phyloP scores from a whole-genome alignment of 2,329 filamentous ascomycete genomes.

The Diaporthe sp. region DNA sequence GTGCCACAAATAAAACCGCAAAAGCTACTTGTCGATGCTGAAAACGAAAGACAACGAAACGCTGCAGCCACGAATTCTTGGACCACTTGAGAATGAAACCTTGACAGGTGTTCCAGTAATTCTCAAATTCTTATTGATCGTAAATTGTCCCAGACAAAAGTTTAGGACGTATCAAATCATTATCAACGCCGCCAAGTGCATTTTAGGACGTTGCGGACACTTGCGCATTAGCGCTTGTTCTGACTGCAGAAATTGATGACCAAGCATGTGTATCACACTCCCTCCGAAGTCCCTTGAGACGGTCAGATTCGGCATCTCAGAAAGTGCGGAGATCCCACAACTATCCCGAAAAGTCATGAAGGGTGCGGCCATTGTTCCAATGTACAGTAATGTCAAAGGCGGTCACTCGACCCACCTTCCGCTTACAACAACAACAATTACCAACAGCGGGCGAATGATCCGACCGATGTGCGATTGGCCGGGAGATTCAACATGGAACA shows the following conservation, averaged over 20 bases:
- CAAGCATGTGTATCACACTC: not conserved
- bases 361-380: not conserved
- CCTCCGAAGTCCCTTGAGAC: not conserved
- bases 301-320: slow-evolving; percentile 13
- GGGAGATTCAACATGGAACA: not conserved
- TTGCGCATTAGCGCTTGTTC: too few species aligned
- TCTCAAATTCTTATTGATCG: not conserved
- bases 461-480: not conserved
- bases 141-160: not conserved
- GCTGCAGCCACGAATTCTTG: not conserved
- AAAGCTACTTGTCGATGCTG: not conserved
- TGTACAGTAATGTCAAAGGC: not conserved
- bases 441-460: slow-evolving; percentile 9
- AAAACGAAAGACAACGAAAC: not conserved
- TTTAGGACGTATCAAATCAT: not conserved
- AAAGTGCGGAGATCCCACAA: slow-evolving; percentile 9
- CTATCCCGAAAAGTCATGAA: not conserved
- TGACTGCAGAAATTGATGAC: not conserved
- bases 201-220: not conserved
- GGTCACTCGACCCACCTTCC: not conserved
- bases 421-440: not conserved
- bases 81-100: not conserved
- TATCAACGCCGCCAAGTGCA: not conserved
- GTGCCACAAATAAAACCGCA: too few species aligned
- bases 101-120: not conserved